Evolutionary conservation across 306 rosid genomes (phyloP).

Genomic region (Neltuma alba): DNA sequence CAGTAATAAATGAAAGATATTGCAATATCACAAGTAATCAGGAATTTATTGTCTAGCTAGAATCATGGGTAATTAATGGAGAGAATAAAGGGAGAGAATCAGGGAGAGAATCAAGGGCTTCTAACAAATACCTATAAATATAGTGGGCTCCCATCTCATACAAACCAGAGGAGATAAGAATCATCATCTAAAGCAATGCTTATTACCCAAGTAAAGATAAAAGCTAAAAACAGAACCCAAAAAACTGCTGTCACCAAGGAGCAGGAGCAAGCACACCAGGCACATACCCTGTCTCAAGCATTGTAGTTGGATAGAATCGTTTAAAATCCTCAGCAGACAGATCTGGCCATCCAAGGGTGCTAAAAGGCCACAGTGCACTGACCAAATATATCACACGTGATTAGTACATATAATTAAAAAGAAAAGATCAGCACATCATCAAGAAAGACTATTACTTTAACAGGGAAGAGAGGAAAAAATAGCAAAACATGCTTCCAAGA

Average conservation of each 20-base stretch:
- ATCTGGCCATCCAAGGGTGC: constrained; percentile 99
- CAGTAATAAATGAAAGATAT: too few relatives aligned
- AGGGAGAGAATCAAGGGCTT: too few relatives aligned
- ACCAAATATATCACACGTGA: constrained; percentile 28
- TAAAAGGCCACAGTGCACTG: constrained; percentile 98
- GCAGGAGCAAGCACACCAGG: constrained; percentile 32
- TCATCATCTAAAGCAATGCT: background rate
- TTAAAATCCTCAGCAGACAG: constrained; percentile 75
- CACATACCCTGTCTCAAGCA: constrained; percentile 97
- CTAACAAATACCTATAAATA: background rate
- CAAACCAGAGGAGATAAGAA: constrained; percentile 3
- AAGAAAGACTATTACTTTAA: background rate
- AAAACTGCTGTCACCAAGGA: constrained; percentile 17
- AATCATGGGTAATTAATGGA: too few relatives aligned
- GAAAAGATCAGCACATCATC: constrained; percentile 10
- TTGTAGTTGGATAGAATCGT: constrained; percentile 86
- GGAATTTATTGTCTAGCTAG: too few relatives aligned
- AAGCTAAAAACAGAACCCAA: background rate
- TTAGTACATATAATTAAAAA: constrained; percentile 25
- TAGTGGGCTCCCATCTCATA: constrained; percentile 1
- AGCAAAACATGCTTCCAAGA: background rate
- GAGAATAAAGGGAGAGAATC: too few relatives aligned
- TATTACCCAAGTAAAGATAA: constrained; percentile 5
- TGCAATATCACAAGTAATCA: too few relatives aligned
- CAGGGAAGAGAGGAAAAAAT: background rate